Percentiles rank a stretch among this genome's conserved stretches.
These are phyloP conservation scores for Sapria himalayana DNA, from an alignment of 345 rosid species.

Conservation along the genomic window DNA sequence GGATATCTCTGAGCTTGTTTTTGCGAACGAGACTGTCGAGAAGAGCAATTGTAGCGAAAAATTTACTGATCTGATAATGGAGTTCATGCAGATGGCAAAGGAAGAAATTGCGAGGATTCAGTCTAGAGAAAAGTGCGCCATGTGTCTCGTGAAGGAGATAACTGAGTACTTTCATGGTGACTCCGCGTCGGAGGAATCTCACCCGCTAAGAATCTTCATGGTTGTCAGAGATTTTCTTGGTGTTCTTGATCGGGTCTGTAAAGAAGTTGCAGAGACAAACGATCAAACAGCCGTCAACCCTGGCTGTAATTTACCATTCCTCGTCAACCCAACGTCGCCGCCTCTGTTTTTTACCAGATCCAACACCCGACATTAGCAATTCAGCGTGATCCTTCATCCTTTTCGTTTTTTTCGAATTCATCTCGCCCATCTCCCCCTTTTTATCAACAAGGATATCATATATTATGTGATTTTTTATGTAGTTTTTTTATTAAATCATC, in stretches of 20 bases:
- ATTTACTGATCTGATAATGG: constrained; percentile 53
- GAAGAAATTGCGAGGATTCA: constrained; percentile 76
- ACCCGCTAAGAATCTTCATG: constrained; percentile 91
- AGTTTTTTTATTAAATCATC: no score
- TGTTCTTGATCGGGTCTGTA: constrained; percentile 79
- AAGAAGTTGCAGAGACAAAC: constrained; percentile 78
- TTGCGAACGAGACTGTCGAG: constrained; percentile 17
- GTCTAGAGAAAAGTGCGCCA: constrained; percentile 73
- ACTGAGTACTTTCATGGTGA: constrained; percentile 97
- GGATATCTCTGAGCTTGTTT: constrained; percentile 32
- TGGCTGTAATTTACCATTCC: constrained; percentile 66
- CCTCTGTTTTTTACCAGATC: constrained; percentile 11
- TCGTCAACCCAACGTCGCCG: constrained; percentile 52
- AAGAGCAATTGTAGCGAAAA: constrained; percentile 24
- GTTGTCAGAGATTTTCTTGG: constrained; percentile 85
- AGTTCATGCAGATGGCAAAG: constrained; percentile 42
- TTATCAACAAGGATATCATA: no score
- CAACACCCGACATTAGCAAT: no score
- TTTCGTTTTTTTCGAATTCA: no score
- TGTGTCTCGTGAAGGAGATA: constrained; percentile 79
- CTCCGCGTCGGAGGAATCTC: constrained; percentile 99
- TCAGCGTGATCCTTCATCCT: no score
- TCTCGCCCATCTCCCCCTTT: no score
- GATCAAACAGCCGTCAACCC: constrained; percentile 70
- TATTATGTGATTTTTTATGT: no score